Conservation (phyloP, 2,329 filamentous ascomycete species). For the Ambrosiella xylebori region DNA sequence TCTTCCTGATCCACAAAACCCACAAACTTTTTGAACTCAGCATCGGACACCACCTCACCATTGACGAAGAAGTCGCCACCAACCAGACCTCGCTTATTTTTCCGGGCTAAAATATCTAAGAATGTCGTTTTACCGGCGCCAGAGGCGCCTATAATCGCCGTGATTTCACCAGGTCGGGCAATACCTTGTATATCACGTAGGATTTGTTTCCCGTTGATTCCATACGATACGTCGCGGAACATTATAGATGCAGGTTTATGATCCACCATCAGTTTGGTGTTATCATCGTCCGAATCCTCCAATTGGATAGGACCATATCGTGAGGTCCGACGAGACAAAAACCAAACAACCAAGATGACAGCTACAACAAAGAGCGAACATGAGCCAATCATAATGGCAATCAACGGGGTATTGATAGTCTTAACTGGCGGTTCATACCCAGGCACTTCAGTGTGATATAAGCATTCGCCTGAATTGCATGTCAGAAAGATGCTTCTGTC, state of each 20-base stretch:
- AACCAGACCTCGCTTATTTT: conserved; percentile 78
- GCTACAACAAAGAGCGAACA: conserved; percentile 78
- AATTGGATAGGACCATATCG: conserved; percentile 60
- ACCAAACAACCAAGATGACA: conserved; percentile 71
- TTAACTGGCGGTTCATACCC: conserved; percentile 80
- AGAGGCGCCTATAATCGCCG: conserved; percentile 95
- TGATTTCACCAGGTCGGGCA: conserved; percentile 86
- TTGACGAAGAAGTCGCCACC: conserved; percentile 81
- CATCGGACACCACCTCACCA: conserved; percentile 70
- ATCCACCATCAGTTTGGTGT: conserved; percentile 69
- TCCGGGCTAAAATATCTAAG: conserved; percentile 83
- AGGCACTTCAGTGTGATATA: conserved; percentile 82
- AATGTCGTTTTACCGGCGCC: conserved; percentile 97
- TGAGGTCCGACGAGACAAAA: conserved; percentile 58
- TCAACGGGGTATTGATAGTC: conserved; percentile 90
- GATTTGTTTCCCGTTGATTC: conserved; percentile 75
- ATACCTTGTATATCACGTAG: conserved; percentile 64
- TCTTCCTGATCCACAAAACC: conserved; percentile 98
- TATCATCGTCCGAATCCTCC: conserved; percentile 81
- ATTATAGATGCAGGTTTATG: conserved; percentile 80
- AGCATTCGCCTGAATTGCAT: conserved; percentile 77
- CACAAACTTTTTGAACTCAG: conserved; percentile 78
- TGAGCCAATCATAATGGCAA: conserved; percentile 79
- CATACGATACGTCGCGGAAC: conserved; percentile 77
- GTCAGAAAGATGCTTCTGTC: conserved; percentile 73